Evolutionary conservation across 2,329 filamentous ascomycete species (phyloP), one percentile per base, ranked within the genome.

Genomic region (Ascochyta pisi): DNA sequence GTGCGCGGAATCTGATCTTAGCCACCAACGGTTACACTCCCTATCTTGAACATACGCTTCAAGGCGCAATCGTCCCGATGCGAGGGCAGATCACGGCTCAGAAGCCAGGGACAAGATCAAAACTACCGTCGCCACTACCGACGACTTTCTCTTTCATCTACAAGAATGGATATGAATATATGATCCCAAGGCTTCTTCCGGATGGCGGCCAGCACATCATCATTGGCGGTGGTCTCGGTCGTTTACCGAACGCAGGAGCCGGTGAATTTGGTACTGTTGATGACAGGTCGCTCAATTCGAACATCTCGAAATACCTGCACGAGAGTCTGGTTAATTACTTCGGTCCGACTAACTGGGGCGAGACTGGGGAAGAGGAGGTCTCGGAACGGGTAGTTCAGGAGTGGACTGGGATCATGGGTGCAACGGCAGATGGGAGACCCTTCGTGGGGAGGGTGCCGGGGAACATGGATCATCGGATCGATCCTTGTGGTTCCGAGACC

Each of bases 61-160:
- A 76, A 39, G 78, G 79, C 42, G 49, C 66, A 13, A 76, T 79
- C 40, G 76, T 78, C 0, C 77, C 77, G 0, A 57, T 78, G 29
- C 73, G 76, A 31, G 76, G 76, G 3, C 77, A 79, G 54, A 73
- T 79, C 26, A 75, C 71, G 1, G 74, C 70, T 3, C 74, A 78
- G 31, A 60, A 63, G 31, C 73, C 75, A n/a, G 66, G 74, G 10
- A 77, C 38, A 48, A 73, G 22, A 62, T 76, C 43, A 70, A 78
- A 10, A 41, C 58, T 64, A 59, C 78, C 80, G 2, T 54, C 51
- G 1, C 68, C 79, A 10, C 65, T 86, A 26, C 69, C 74, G 6
- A 79, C 77, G 2, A 86, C 85, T 1, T 89, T 87, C 64, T 86
- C 81, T 19, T 86, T 89, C 61, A 83, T 88, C 24, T 86, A 86